Percentiles rank a stretch among this genome's conserved stretches.
Evolutionary conservation across 805 yeast genomes (phyloP).

Genomic region (Teunomyces tritomae): DNA sequence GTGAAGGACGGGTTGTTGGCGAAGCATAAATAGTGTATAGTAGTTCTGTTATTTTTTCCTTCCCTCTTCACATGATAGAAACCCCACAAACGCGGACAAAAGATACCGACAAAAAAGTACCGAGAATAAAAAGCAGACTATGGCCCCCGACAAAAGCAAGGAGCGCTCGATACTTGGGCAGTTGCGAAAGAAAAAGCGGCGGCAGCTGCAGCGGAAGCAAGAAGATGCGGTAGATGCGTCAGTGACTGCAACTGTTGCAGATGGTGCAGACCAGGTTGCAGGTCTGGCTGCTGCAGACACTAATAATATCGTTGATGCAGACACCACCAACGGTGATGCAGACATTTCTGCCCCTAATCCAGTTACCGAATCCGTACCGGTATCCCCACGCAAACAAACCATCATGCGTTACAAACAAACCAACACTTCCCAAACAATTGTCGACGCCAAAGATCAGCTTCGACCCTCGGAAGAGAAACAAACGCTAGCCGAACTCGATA

Average conservation of each 20-base stretch:
- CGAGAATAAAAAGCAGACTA: neutral
- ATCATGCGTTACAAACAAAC: slow-evolving; percentile 36
- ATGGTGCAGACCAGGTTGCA: neutral
- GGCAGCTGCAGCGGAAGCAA: neutral
- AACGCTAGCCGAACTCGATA: slow-evolving; percentile 17
- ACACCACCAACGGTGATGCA: neutral
- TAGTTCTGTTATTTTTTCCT: neutral
- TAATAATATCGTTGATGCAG: no score
- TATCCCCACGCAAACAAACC: slow-evolving; percentile 40
- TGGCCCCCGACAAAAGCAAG: neutral
- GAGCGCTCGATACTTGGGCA: neutral
- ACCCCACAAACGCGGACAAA: slow-evolving; percentile 1
- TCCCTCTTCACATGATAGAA: neutral
- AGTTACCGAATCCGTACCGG: neutral
- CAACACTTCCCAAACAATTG: slow-evolving; percentile 9
- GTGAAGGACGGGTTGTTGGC: slow-evolving; percentile 22
- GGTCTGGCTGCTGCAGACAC: neutral
- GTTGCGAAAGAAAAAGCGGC: neutral
- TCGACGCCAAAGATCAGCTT: slow-evolving; percentile 29
- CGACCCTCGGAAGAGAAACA: slow-evolving; percentile 4
- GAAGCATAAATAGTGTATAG: slow-evolving; percentile 4
- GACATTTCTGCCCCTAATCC: neutral
- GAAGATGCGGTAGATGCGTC: neutral
- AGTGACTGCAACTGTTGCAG: neutral
- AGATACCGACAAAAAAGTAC: neutral